Conservation (phyloP, 768 basidiomycete genomes). For the Lactarius indigo region DNA sequence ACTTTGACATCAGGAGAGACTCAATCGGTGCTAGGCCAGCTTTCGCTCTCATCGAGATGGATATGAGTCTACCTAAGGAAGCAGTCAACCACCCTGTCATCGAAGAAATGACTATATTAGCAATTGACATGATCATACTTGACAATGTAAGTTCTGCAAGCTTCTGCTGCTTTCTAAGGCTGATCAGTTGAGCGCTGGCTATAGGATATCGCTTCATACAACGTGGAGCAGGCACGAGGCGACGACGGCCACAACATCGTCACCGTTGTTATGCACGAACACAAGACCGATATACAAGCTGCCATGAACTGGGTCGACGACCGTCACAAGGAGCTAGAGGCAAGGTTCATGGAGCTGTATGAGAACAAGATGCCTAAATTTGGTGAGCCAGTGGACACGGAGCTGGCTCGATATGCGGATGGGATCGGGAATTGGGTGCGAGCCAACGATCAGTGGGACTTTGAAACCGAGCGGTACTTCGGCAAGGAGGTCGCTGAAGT, state of each 20-base stretch:
- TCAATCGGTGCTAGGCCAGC: not conserved
- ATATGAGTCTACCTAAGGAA: slow-evolving; percentile 2
- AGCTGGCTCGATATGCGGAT: slow-evolving; percentile 37
- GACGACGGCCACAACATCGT: slow-evolving; percentile 39
- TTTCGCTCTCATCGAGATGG: not conserved
- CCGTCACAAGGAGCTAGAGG: slow-evolving; percentile 30
- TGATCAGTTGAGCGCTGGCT: not conserved
- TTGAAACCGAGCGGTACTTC: slow-evolving; percentile 30
- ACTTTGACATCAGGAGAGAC: not conserved
- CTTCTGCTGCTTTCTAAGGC: not conserved
- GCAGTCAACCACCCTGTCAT: not conserved
- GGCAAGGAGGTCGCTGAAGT: not conserved
- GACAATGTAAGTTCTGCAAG: not conserved
- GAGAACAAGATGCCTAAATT: slow-evolving; percentile 34
- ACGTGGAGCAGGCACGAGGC: slow-evolving; percentile 33
- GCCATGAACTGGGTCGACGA: slow-evolving; percentile 34
- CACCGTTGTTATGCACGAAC: slow-evolving; percentile 40
- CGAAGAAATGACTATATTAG: not conserved
- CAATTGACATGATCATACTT: not conserved
- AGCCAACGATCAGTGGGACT: slow-evolving; percentile 39
- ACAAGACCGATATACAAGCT: slow-evolving; percentile 30
- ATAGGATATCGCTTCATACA: slow-evolving; percentile 33
- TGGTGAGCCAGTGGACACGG: slow-evolving; percentile 34
- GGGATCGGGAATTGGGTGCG: slow-evolving; percentile 43
- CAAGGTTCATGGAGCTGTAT: slow-evolving; percentile 31